Percentiles rank a stretch among this genome's conserved stretches.
phyloP scores from a whole-genome alignment of 768 basidiomycete species.

The Calvatia gigantea region DNA sequence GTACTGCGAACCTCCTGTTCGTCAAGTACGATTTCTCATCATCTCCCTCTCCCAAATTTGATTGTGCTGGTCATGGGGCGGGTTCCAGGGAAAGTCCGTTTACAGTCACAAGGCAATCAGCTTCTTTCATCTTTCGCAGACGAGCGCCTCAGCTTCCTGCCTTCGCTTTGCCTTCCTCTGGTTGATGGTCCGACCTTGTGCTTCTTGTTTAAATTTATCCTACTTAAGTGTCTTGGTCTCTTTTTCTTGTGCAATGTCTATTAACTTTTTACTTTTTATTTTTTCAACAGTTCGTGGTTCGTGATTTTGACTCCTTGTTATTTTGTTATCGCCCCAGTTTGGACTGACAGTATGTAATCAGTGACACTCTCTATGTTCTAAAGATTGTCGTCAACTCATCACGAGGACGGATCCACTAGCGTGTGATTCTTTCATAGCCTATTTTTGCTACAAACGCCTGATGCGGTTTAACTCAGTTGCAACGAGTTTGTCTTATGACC shows the following conservation, averaged over 20 bases:
- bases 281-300: not conserved
- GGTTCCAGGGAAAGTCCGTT: slow-evolving; percentile 1
- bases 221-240: not conserved
- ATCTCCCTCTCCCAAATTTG: slow-evolving; percentile 1
- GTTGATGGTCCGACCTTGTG: not conserved
- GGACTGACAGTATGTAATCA: not conserved
- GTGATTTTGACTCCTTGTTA: not conserved
- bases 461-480: too few relatives aligned
- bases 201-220: not conserved
- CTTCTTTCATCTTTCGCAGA: slow-evolving; percentile 10
- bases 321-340: not conserved
- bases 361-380: not conserved
- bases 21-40: slow-evolving; percentile 10
- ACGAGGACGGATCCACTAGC: not conserved
- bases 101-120: slow-evolving; percentile 8
- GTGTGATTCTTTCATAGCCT: not conserved
- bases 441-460: too few relatives aligned
- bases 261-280: not conserved
- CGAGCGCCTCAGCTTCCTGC: not conserved
- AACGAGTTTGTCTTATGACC: too few relatives aligned
- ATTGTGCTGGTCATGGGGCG: slow-evolving; percentile 2
- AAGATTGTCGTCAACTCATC: not conserved
- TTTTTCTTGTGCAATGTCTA: not conserved
- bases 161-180: not conserved
- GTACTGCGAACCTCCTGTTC: slow-evolving; percentile 6